Percentiles rank a stretch among this genome's conserved stretches.
Evolutionary conservation across 306 rosid species (phyloP).

Genomic region (Sindora glabra): DNA sequence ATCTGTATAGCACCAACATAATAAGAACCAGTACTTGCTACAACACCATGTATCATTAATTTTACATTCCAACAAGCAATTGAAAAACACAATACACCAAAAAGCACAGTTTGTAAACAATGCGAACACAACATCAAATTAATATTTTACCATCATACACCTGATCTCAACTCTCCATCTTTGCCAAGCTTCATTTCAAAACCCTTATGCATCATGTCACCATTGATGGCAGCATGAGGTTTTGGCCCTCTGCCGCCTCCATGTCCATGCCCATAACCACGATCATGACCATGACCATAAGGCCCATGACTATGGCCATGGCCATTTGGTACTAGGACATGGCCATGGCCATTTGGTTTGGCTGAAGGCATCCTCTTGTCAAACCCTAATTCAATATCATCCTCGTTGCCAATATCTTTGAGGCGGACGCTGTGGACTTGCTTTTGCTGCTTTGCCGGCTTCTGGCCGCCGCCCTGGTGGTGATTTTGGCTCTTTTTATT

Average conservation of each 20-base stretch:
- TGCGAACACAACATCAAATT: not conserved
- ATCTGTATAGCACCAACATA: too few species aligned
- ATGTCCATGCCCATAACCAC: not conserved
- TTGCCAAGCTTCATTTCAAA: conserved; percentile 29
- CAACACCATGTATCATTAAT: conserved; percentile 5
- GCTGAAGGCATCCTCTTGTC: conserved; percentile 39
- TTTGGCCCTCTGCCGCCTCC: conserved; percentile 11
- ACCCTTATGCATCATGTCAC: conserved; percentile 29
- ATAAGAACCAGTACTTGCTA: not conserved
- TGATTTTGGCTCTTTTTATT: too few species aligned
- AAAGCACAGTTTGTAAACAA: conserved; percentile 19
- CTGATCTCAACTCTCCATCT: conserved; percentile 29
- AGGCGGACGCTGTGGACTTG: conserved; percentile 1
- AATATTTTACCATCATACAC: conserved; percentile 16
- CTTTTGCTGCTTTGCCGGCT: conserved; percentile 24
- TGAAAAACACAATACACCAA: conserved; percentile 14
- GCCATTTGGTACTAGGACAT: conserved; percentile 18
- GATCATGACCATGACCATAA: not conserved
- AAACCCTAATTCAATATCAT: conserved; percentile 49
- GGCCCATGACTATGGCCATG: too few species aligned
- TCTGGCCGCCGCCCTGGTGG: conserved; percentile 5
- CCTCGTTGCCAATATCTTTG: conserved; percentile 1
- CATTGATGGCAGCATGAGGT: not conserved
- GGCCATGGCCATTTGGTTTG: conserved; percentile 18
- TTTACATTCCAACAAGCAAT: conserved; percentile 27